Evolutionary conservation across 345 rosid genomes (phyloP).

Genomic region (Raphanus raphanistrum): DNA sequence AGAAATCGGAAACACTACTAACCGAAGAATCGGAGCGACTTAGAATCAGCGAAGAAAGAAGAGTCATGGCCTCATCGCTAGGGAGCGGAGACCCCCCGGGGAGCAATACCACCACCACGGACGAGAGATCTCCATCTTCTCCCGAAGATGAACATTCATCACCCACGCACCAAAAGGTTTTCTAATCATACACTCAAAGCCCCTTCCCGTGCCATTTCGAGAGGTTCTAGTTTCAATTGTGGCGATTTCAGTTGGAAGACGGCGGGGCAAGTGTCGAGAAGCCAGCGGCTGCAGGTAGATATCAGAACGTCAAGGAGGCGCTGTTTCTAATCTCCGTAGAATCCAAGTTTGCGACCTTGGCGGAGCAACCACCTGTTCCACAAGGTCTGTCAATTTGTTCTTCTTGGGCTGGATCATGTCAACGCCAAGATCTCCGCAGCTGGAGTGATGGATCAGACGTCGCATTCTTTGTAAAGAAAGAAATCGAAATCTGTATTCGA

Average conservation of each 20-base stretch:
- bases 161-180: constrained; percentile 77
- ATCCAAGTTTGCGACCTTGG: too few relatives aligned
- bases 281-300: too few relatives aligned
- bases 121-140: constrained; percentile 56
- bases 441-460: too few relatives aligned
- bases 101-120: background rate
- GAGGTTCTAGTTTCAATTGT: constrained; percentile 12
- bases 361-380: too few relatives aligned
- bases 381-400: too few relatives aligned
- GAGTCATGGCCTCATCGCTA: constrained; percentile 86
- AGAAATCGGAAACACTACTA: constrained; percentile 5
- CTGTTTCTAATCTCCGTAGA: too few relatives aligned
- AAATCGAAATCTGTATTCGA: too few relatives aligned
- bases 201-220: background rate
- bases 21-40: background rate
- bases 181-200: background rate
- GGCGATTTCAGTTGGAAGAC: background rate
- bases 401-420: too few relatives aligned
- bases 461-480: too few relatives aligned
- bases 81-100: constrained; percentile 83
- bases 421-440: too few relatives aligned
- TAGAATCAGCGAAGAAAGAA: constrained; percentile 31
- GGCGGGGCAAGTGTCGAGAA: too few relatives aligned
- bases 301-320: too few relatives aligned
- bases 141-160: constrained; percentile 54